Conservation (phyloP, 805 yeast species). For the Metschnikowia noctiluminum region DNA sequence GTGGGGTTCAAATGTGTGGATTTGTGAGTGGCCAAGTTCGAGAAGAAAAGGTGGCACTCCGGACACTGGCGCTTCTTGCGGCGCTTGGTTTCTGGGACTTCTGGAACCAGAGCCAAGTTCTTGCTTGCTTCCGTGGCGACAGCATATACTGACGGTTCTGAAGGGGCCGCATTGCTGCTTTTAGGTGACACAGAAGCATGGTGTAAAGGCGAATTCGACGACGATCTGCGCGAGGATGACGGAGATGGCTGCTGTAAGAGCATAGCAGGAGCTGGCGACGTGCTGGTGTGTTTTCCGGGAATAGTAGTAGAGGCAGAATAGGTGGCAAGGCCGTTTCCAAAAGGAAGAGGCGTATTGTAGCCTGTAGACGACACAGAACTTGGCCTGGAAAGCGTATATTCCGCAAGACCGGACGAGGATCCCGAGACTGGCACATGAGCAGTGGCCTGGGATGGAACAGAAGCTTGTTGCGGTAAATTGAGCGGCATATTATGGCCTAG, state of each 20-base stretch:
- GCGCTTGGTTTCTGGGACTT: too few species aligned
- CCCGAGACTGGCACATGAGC: neutral
- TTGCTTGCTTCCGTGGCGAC: too few species aligned
- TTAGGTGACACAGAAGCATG: neutral
- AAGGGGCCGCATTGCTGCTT: neutral
- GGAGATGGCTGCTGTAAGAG: constrained; percentile 8
- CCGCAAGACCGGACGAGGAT: neutral
- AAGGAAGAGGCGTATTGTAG: neutral
- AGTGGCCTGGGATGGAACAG: neutral
- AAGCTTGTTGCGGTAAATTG: too few species aligned
- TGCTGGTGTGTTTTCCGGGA: neutral
- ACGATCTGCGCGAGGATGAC: constrained; percentile 4
- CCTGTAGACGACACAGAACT: neutral
- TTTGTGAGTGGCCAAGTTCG: too few species aligned
- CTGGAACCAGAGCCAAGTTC: too few species aligned
- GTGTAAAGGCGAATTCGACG: neutral
- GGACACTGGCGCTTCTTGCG: too few species aligned
- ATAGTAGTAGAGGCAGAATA: neutral
- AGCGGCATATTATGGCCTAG: neutral
- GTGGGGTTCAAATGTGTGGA: too few species aligned
- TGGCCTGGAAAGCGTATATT: neutral
- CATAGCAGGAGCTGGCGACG: neutral
- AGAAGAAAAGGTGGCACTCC: too few species aligned
- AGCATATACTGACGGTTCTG: too few species aligned
- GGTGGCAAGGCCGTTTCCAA: neutral